Evolutionary conservation across 805 yeast genomes (phyloP).

Genomic region (Limtongia smithiae): DNA sequence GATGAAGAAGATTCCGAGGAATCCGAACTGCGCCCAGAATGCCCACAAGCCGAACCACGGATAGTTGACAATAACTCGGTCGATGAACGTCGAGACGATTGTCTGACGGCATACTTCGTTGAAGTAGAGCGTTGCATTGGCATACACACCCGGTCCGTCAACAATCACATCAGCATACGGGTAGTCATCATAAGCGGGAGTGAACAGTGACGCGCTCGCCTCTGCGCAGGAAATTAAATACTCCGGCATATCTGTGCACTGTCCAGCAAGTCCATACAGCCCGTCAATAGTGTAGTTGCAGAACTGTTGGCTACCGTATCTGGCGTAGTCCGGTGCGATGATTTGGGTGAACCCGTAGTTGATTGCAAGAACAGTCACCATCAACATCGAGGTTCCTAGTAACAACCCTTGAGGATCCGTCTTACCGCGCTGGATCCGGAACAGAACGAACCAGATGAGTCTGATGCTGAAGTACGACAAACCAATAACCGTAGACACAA

Average conservation of each 20-base stretch:
- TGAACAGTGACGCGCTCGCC: slow-evolving; percentile 21
- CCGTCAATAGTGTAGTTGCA: slow-evolving; percentile 25
- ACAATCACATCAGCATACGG: slow-evolving; percentile 6
- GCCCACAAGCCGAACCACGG: slow-evolving; percentile 30
- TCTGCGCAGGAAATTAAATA: slow-evolving; percentile 25
- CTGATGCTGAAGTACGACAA: slow-evolving; percentile 29
- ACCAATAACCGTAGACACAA: slow-evolving; percentile 28
- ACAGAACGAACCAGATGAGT: slow-evolving; percentile 26
- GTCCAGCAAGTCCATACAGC: slow-evolving; percentile 25
- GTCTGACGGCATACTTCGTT: slow-evolving; percentile 27
- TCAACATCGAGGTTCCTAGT: slow-evolving; percentile 26
- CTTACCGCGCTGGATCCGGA: slow-evolving; percentile 27
- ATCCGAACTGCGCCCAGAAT: slow-evolving; percentile 29
- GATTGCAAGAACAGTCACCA: slow-evolving; percentile 28
- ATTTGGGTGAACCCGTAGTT: slow-evolving; percentile 27
- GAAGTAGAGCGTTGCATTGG: slow-evolving; percentile 20
- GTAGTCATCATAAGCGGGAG: slow-evolving; percentile 1
- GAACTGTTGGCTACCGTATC: slow-evolving; percentile 28
- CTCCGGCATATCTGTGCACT: slow-evolving; percentile 24
- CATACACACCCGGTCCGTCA: slow-evolving; percentile 4
- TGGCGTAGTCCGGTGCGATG: slow-evolving; percentile 29
- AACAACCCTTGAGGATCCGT: slow-evolving; percentile 29
- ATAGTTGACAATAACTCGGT: slow-evolving; percentile 25
- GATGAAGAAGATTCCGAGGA: slow-evolving; percentile 23
- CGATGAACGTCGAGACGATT: slow-evolving; percentile 26